phyloP scores from a whole-genome alignment of 768 basidiomycete genomes.

The Mycena latifolia region DNA sequence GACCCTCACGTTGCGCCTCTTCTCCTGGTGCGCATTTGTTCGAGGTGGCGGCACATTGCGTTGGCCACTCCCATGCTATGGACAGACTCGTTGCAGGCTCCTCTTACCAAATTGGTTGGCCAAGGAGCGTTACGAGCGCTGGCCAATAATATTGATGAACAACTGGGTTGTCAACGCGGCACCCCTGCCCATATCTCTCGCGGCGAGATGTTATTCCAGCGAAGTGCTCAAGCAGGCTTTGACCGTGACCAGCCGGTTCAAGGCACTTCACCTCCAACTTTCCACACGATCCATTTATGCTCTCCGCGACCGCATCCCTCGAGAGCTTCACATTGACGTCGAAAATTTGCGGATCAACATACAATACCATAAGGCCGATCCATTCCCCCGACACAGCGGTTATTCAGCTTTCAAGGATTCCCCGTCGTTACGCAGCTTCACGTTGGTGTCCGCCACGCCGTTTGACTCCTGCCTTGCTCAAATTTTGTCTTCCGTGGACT shows the following conservation, averaged over 20 bases:
- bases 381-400: neutral
- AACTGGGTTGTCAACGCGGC: neutral
- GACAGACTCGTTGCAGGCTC: neutral
- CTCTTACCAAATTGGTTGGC: neutral
- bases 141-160: conserved; percentile 1
- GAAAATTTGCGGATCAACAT: neutral
- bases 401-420: neutral
- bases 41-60: conserved; percentile 11
- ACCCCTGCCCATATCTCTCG: neutral
- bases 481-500: conserved; percentile 4
- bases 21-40: conserved; percentile 11
- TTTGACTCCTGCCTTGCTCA: neutral
- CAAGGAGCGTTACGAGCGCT: neutral
- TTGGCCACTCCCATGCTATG: conserved; percentile 9
- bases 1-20: neutral
- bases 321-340: neutral
- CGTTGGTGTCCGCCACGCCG: neutral
- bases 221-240: neutral
- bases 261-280: neutral
- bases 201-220: neutral
- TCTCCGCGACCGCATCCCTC: neutral
- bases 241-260: neutral
- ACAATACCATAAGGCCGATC: no score
- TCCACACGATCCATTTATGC: neutral
- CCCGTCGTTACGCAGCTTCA: neutral